Base-by-base conservation (phyloP, 202 grass and related monocot genomes). In the Schoenoplectus tabernaemontani region DNA sequence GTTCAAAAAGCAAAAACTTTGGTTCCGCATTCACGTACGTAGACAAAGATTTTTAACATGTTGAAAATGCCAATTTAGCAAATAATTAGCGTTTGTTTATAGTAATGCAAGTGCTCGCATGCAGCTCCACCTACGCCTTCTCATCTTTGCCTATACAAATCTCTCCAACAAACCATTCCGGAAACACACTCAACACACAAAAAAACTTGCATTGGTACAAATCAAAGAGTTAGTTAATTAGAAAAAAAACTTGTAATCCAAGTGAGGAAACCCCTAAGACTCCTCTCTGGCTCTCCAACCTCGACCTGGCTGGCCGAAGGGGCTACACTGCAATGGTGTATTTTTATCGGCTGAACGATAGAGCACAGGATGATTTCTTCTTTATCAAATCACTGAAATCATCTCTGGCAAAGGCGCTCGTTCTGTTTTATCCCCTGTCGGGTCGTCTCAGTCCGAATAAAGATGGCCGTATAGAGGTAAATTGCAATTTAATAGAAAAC, bases 251-350 rank as follows among this genome's bases (percentile, higher is more conserved):
- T 94, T 51, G 88, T 94, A 26, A 41, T 81, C 88, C 88, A 9
- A 77, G 61, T 24, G 88, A 86, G 71, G 82, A 59, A 72, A 94
- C 91, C 13, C 91, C 88, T 15, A 58, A 22, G 41, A 39, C 24
- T 4, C 43, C 76, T 5, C 33, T 91, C 4, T 85, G 86, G 88
- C 20, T 91, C 0, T 90, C 88, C 24, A 93, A 86, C 78, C 78
- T 93, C 13, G 85, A 90, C 59, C 72, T 88, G 0, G 85, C 72
- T 0, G 85, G 72, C 4, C 81, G 74, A 9, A 75, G 86, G 59
- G 88, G 67, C 8, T 78, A 93, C 83, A 93, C 74, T 4, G 68
- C 91, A 3, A 90, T 75, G 70, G 86, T 93, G 44, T 93, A 88
- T 81, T 86, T 93, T 66, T 93, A 88, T 83, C 65, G 78, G 0